Evolutionary conservation across 2,329 filamentous ascomycete genomes (phyloP).

Genomic region (Hyphodiscus sp.): DNA sequence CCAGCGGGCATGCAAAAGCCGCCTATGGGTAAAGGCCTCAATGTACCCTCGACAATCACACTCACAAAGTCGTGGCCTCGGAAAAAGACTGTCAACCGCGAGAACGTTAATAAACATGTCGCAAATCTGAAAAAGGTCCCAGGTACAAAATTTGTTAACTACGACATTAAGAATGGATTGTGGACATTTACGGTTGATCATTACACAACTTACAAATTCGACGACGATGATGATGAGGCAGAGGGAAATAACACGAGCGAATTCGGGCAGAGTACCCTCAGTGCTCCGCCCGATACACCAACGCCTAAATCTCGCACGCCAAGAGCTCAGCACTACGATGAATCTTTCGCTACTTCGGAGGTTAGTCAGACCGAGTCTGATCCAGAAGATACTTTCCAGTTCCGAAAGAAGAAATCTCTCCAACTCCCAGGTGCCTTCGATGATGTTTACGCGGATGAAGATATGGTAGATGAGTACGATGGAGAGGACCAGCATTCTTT

Average conservation of each 20-base stretch:
- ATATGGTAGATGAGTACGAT: conserved; percentile 35
- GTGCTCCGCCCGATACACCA: conserved; percentile 36
- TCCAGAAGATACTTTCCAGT: conserved; percentile 31
- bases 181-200: conserved; percentile 95
- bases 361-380: conserved; percentile 28
- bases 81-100: conserved; percentile 45
- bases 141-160: conserved; percentile 76
- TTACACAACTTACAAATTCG: conserved; percentile 90
- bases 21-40: conserved; percentile 77
- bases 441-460: conserved; percentile 50
- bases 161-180: conserved; percentile 70
- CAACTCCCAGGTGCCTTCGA: conserved; percentile 82
- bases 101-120: conserved; percentile 73
- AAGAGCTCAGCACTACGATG: conserved; percentile 16
- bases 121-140: conserved; percentile 71
- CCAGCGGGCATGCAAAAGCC: conserved; percentile 69
- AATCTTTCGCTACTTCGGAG: conserved; percentile 30
- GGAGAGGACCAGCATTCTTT: conserved; percentile 61
- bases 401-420: conserved; percentile 39
- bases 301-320: conserved; percentile 33
- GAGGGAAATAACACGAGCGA: conserved; percentile 41
- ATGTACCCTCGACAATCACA: conserved; percentile 82
- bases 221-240: conserved; percentile 64
- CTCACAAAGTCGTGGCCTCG: conserved; percentile 93
- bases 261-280: conserved; percentile 43